Percentiles rank a stretch among this genome's conserved stretches.
phyloP scores from a whole-genome alignment of 2,329 filamentous ascomycete species.

The Fonsecaea monophora region DNA sequence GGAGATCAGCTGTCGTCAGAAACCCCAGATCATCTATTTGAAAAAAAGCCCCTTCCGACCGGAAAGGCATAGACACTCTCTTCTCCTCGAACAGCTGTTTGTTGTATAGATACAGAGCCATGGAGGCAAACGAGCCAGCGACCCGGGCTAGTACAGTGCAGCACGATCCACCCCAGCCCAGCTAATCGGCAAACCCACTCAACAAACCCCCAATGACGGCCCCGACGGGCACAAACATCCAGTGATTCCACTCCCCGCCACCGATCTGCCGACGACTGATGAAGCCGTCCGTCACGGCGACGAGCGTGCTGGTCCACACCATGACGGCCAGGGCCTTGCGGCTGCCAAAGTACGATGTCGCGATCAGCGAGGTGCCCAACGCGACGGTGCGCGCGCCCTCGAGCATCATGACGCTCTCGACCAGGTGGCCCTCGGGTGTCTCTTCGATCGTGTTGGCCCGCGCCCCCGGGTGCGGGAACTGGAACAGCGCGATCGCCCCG shows the following conservation, averaged over 20 bases:
- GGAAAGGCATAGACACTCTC: no score
- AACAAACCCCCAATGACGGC: constrained; percentile 7
- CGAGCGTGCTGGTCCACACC: neutral
- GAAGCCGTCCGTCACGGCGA: constrained; percentile 17
- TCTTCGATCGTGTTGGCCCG: constrained; percentile 10
- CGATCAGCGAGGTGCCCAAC: constrained; percentile 3
- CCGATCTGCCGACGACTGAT: constrained; percentile 17
- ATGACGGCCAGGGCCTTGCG: constrained; percentile 1
- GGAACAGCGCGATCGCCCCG: constrained; percentile 10
- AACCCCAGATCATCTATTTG: no score
- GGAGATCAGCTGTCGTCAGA: no score
- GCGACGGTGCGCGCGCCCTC: constrained; percentile 16
- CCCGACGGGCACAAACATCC: constrained; percentile 13
- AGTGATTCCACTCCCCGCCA: constrained; percentile 16
- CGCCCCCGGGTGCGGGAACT: constrained; percentile 15
- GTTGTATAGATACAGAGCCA: no score
- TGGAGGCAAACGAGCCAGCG: no score
- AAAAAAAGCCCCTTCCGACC: no score
- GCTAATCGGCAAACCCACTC: constrained; percentile 15
- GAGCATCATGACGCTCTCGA: constrained; percentile 19
- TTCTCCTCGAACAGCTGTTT: no score
- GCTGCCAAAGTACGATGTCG: constrained; percentile 12
- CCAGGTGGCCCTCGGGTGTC: constrained; percentile 15
- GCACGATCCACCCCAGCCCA: neutral
- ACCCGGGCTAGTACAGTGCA: no score